Evolutionary conservation across 805 yeast species (phyloP).

Genomic region (Pichia manshurica): DNA sequence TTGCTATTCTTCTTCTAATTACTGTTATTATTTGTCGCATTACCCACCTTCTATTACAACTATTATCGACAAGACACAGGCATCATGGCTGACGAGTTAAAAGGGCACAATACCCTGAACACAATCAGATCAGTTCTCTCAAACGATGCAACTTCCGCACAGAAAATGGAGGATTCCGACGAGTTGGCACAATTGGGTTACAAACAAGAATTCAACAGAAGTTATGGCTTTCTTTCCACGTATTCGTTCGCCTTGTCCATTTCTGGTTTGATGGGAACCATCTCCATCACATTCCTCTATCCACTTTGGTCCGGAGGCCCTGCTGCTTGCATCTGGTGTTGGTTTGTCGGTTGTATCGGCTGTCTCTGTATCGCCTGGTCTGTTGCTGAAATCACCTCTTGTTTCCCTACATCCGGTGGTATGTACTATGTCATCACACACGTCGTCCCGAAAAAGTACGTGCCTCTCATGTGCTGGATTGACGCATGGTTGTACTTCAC

Average conservation of each 20-base stretch:
- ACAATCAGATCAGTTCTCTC: slow-evolving; percentile 7
- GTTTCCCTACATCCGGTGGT: slow-evolving; percentile 52
- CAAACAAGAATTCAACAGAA: slow-evolving; percentile 54
- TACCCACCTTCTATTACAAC: too few species aligned
- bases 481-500: slow-evolving; percentile 49
- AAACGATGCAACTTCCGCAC: slow-evolving; percentile 8
- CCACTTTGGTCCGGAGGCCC: slow-evolving; percentile 49
- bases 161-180: slow-evolving; percentile 12
- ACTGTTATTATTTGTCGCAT: too few species aligned
- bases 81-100: slow-evolving; percentile 1
- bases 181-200: slow-evolving; percentile 45
- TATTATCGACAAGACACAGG: too few species aligned
- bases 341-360: slow-evolving; percentile 51
- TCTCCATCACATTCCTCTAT: slow-evolving; percentile 46
- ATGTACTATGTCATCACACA: slow-evolving; percentile 43
- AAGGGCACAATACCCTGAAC: background rate
- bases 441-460: slow-evolving; percentile 43
- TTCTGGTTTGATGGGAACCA: slow-evolving; percentile 60
- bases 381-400: slow-evolving; percentile 44
- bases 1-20: too few species aligned
- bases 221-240: slow-evolving; percentile 53
- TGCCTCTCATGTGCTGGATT: slow-evolving; percentile 48
- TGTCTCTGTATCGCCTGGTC: slow-evolving; percentile 49
- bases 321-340: slow-evolving; percentile 54
- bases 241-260: slow-evolving; percentile 61